Evolutionary conservation across 106 monocot genomes (phyloP).

Genomic region (Dioscorea dumetorum): DNA sequence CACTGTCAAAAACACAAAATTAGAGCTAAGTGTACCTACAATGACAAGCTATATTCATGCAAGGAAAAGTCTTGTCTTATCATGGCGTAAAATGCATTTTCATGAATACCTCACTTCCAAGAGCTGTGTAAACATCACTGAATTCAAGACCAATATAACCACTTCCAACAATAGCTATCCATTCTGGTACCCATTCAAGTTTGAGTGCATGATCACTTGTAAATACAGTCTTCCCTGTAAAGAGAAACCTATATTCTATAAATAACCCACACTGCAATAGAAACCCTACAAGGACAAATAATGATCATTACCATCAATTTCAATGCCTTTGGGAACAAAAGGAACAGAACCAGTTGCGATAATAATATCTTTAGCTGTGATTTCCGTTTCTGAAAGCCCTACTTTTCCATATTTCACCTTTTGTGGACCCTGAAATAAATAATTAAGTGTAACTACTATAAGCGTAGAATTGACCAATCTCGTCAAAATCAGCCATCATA

Average conservation of each 20-base stretch:
- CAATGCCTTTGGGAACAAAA: constrained; percentile 96
- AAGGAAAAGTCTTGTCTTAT: no score
- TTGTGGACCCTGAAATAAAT: constrained; percentile 47
- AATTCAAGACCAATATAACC: constrained; percentile 99
- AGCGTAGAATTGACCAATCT: no score
- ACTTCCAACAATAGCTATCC: constrained; percentile 98
- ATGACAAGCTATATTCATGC: no score
- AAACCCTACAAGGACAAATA: no score
- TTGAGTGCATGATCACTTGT: constrained; percentile 99
- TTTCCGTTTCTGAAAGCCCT: constrained; percentile 37
- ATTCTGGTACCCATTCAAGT: constrained; percentile 94
- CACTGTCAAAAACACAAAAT: no score
- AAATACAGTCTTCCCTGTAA: constrained; percentile 89
- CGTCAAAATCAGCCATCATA: no score
- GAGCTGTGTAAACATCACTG: constrained; percentile 98
- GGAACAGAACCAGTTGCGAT: constrained; percentile 98
- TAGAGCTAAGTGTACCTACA: no score
- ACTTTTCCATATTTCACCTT: constrained; percentile 79
- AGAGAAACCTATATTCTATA: neutral
- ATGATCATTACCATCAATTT: constrained; percentile 74
- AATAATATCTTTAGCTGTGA: constrained; percentile 81
- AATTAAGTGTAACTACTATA: no score
- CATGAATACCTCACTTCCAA: constrained; percentile 89
- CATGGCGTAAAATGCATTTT: no score
- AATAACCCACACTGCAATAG: no score